Evolutionary conservation across 768 basidiomycete genomes (phyloP).

Genomic region (Lentinula sp.): DNA sequence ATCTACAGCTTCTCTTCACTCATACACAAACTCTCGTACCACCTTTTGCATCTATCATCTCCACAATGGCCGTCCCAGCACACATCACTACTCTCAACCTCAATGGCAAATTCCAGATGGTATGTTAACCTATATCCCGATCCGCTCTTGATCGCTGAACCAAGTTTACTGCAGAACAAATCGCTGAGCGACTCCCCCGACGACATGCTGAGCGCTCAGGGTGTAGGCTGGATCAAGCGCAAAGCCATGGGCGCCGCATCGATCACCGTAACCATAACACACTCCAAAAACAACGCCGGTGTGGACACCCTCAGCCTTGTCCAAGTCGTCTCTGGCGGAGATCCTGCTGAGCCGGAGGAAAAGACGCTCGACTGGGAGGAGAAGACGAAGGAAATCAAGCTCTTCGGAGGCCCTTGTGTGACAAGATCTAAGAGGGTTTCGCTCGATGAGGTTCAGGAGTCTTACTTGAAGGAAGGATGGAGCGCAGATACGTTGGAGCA

Average conservation of each 20-base stretch:
- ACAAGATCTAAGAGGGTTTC: constrained; percentile 49
- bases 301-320: constrained; percentile 64
- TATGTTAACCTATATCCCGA: constrained; percentile 19
- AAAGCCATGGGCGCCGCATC: constrained; percentile 51
- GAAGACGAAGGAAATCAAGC: constrained; percentile 52
- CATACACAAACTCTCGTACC: background rate
- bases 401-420: constrained; percentile 52
- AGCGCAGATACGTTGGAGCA: constrained; percentile 33
- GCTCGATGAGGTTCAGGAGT: constrained; percentile 38
- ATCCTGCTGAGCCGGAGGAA: background rate
- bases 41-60: background rate
- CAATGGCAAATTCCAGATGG: constrained; percentile 58
- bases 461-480: constrained; percentile 36
- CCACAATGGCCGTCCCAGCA: constrained; percentile 59
- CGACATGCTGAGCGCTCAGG: constrained; percentile 61
- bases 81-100: constrained; percentile 55
- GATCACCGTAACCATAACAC: constrained; percentile 56
- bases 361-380: constrained; percentile 34
- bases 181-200: constrained; percentile 55
- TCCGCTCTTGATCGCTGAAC: background rate
- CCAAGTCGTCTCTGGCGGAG: constrained; percentile 24
- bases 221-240: constrained; percentile 67
- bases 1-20: background rate
- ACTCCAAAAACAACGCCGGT: constrained; percentile 53
- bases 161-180: constrained; percentile 49